These are phyloP conservation scores for Garcia nutans DNA, from an alignment of 345 rosid species.

Conservation along the genomic window DNA sequence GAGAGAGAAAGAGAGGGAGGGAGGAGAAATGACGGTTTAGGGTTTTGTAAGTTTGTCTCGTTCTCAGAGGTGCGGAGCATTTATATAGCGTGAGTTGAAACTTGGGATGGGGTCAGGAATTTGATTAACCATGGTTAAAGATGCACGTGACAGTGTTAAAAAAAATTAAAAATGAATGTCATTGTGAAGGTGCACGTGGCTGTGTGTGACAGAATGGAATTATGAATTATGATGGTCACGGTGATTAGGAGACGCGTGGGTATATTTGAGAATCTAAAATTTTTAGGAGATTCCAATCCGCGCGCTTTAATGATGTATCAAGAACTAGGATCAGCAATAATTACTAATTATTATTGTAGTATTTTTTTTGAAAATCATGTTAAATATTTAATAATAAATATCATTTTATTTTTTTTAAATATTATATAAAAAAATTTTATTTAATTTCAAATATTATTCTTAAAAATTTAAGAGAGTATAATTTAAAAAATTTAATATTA, in stretches of 20 bases:
- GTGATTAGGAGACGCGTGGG: constrained; percentile 17
- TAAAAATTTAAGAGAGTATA: too few relatives aligned
- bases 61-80: background rate
- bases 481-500: too few relatives aligned
- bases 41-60: background rate
- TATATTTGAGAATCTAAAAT: background rate
- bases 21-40: background rate
- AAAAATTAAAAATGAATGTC: background rate
- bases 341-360: too few relatives aligned
- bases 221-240: constrained; percentile 8
- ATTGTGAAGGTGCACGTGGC: constrained; percentile 5
- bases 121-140: constrained; percentile 19
- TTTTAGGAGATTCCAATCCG: too few relatives aligned
- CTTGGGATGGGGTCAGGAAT: background rate
- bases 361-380: too few relatives aligned
- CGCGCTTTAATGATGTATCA: too few relatives aligned
- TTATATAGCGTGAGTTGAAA: background rate
- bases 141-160: constrained; percentile 26
- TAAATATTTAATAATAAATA: too few relatives aligned
- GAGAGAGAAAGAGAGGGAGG: background rate
- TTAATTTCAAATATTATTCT: too few relatives aligned
- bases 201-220: background rate
- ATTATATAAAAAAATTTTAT: too few relatives aligned
- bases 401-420: too few relatives aligned
- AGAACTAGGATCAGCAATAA: background rate